Evolutionary conservation across 1,139 yeast species (phyloP), one percentile per base, ranked within the genome.

Genomic region (Lodderomyces metapsilosis): DNA sequence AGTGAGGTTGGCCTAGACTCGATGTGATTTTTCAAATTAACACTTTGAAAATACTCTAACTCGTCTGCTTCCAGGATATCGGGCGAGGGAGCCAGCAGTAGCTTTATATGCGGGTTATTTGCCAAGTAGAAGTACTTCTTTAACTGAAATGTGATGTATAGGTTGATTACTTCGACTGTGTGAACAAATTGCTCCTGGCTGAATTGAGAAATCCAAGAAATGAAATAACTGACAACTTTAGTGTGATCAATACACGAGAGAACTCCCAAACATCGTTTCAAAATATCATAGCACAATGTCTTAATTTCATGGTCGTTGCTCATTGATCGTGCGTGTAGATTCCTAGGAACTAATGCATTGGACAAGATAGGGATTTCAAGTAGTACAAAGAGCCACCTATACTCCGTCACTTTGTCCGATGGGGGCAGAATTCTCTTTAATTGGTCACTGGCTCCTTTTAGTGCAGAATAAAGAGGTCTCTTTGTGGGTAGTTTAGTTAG

Each of bases 191-290:
- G 67, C 0, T 54, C 55, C 1, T 47, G 39, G 1, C 77, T 56
- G 27, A 70, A 59, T 40, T 74, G 64, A 5, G 82, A 70, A 52
- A 84, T 66, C 85, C 88, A 84, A 46, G 76, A 72, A 2, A 80
- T 68, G 27, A 84, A 55, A 49, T 74, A 73, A 33, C 74, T 75
- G 16, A 50, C 56, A 2, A 74, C 57, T 10, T 65, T 56, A 0
- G 62, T 52, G 3, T 71, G 58, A 24, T 73, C 69, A 3, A 76
- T 52, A 49, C 80, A 74, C 1, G 92, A 71, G 38, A 88, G 52
- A 4, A 84, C 65, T 0, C 95, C 95, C 31, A 87, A 64, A 3
- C 79, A 62, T 38, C 91, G 67, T 53, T 84, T 85, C 18, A 82
- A 56, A 3, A 88, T 69, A 40, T 86, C 91, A 53, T 80, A 82